Percentiles rank a stretch among this genome's conserved stretches.
phyloP scores from a whole-genome alignment of 192 early-diverging fungal species.

The Rhizophagus sp. region DNA sequence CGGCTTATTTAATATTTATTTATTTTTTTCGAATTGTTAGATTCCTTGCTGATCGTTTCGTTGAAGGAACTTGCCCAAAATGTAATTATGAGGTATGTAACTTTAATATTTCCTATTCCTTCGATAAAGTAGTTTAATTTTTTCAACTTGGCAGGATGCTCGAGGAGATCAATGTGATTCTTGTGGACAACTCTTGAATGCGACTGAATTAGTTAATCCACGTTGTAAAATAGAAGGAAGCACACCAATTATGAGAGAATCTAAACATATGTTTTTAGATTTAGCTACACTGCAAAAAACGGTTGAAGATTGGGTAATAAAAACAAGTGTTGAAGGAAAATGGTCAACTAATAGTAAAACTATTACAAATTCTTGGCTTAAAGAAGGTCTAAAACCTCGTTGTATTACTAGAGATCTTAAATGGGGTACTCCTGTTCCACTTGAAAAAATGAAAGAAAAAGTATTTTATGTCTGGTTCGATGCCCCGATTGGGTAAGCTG shows the following conservation, averaged over 20 bases:
- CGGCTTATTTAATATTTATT: too few relatives aligned
- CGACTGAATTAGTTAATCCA: conserved; percentile 89
- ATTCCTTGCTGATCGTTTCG: conserved; percentile 97
- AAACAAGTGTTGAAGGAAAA: conserved; percentile 68
- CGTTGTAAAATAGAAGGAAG: conserved; percentile 92
- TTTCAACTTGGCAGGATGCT: conserved; percentile 62
- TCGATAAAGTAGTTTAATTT: neutral
- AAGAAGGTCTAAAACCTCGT: conserved; percentile 87
- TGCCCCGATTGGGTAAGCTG: conserved; percentile 80
- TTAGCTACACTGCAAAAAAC: conserved; percentile 73
- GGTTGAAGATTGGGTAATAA: conserved; percentile 75
- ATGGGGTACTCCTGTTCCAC: conserved; percentile 96
- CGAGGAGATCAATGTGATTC: conserved; percentile 99
- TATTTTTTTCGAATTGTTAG: conserved; percentile 34
- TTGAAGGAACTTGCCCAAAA: conserved; percentile 93
- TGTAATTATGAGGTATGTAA: conserved; percentile 69
- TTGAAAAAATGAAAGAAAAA: conserved; percentile 80
- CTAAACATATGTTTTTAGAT: conserved; percentile 91
- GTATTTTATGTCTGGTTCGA: conserved; percentile 99
- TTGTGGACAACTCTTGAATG: conserved; percentile 89
- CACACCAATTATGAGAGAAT: conserved; percentile 76
- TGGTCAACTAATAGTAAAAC: conserved; percentile 88
- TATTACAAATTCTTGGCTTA: conserved; percentile 93
- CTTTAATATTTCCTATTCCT: neutral
- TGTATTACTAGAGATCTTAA: conserved; percentile 99